Conservation (phyloP, 2,329 filamentous ascomycete species). For the Colletotrichum caudatum region DNA sequence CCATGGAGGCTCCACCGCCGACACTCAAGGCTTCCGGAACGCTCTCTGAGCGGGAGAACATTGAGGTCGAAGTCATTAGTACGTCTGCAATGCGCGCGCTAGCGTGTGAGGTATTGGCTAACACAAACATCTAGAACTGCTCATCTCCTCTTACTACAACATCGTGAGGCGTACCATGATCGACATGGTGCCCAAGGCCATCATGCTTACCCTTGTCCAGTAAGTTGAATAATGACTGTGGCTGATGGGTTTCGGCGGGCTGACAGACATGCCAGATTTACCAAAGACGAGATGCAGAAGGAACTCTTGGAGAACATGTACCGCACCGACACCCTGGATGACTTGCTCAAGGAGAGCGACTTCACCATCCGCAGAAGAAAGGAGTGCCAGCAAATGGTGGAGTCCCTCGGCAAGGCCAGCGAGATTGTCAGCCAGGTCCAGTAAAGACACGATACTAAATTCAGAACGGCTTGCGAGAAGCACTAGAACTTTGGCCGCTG, state of each 20-base stretch:
- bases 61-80: conserved; percentile 99
- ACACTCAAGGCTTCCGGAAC: conserved; percentile 94
- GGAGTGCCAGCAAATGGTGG: conserved; percentile 99
- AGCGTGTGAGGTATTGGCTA: conserved; percentile 8
- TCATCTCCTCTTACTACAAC: conserved; percentile 97
- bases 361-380: conserved; percentile 95
- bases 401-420: conserved; percentile 87
- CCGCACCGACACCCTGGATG: conserved; percentile 88
- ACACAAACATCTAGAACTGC: conserved; percentile 72
- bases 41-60: conserved; percentile 91
- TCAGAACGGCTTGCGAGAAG: conserved; percentile 26
- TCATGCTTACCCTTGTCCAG: conserved; percentile 97
- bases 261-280: conserved; percentile 52
- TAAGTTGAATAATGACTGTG: conserved; percentile 64
- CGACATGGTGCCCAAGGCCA: conserved; percentile 99
- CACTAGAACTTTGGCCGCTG: conserved; percentile 32
- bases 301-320: conserved; percentile 99
- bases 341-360: conserved; percentile 96
- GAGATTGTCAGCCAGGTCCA: conserved; percentile 92
- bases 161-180: conserved; percentile 99
- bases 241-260: neutral
- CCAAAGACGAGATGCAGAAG: conserved; percentile 98
- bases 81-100: conserved; percentile 55
- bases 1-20: conserved; percentile 95
- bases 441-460: conserved; percentile 49